Percentiles rank a stretch among this genome's conserved stretches.
Conservation (phyloP, 768 basidiomycete species). For the Hygrocybe punicea region DNA sequence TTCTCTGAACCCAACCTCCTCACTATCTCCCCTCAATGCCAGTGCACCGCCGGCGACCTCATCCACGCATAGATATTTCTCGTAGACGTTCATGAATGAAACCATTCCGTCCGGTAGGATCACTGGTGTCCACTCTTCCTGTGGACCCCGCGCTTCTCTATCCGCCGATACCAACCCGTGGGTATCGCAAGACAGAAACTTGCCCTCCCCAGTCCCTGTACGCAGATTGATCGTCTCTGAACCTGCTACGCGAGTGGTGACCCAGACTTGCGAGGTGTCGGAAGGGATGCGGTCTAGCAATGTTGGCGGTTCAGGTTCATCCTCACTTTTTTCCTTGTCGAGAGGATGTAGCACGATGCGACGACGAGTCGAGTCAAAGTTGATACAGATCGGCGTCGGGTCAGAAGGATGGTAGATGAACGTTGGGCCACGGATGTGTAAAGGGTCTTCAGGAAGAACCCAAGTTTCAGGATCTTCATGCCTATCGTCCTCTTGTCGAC, state of each 20-base stretch:
- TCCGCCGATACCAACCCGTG: slow-evolving; percentile 82
- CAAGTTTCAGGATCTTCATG: slow-evolving; percentile 70
- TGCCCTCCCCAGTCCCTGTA: slow-evolving; percentile 82
- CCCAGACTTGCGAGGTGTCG: slow-evolving; percentile 90
- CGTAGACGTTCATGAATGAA: slow-evolving; percentile 84
- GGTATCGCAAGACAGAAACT: slow-evolving; percentile 85
- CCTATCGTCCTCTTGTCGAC: slow-evolving; percentile 50
- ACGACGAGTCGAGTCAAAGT: slow-evolving; percentile 73
- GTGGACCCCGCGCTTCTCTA: slow-evolving; percentile 85
- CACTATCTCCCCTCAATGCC: slow-evolving; percentile 77
- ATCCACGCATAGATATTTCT: slow-evolving; percentile 82
- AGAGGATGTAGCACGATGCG: slow-evolving; percentile 63
- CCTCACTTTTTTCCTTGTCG: slow-evolving; percentile 57
- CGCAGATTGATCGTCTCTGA: slow-evolving; percentile 82
- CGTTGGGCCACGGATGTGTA: slow-evolving; percentile 82
- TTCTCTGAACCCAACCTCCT: slow-evolving; percentile 80
- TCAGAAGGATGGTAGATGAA: slow-evolving; percentile 83
- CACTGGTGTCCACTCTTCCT: slow-evolving; percentile 92
- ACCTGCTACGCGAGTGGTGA: slow-evolving; percentile 80
- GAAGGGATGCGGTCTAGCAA: slow-evolving; percentile 68
- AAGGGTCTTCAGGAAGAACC: slow-evolving; percentile 69
- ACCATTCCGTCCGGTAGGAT: slow-evolving; percentile 81
- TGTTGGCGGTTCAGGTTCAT: slow-evolving; percentile 40
- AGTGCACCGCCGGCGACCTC: slow-evolving; percentile 82
- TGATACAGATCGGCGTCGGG: slow-evolving; percentile 70